Conservation (phyloP, 2,329 filamentous ascomycete genomes). For the Coniochaeta sp. region DNA sequence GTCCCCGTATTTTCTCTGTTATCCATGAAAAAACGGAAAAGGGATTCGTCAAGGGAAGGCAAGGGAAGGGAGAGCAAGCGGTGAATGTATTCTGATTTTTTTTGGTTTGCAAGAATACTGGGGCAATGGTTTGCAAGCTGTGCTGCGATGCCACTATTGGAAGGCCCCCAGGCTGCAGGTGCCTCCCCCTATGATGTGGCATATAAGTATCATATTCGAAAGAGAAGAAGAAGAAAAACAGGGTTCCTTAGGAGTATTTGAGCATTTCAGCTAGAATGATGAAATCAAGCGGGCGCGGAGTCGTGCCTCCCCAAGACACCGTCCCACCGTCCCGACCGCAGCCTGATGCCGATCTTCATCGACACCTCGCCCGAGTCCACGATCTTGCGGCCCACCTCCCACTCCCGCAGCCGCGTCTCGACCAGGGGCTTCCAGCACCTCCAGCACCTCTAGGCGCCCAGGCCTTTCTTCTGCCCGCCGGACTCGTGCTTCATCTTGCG, state of each 20-base stretch:
- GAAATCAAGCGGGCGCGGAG: neutral
- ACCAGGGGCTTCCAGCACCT: neutral
- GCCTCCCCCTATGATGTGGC: neutral
- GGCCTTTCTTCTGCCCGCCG: slow-evolving; percentile 40
- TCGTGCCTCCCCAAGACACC: neutral
- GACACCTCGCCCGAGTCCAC: neutral
- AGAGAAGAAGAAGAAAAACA: no score
- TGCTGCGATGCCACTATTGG: neutral
- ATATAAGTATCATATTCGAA: neutral
- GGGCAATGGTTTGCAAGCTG: neutral
- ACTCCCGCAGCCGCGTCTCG: neutral
- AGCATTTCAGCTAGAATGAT: neutral
- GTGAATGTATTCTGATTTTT: neutral
- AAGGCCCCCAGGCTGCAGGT: neutral
- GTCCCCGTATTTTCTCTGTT: neutral
- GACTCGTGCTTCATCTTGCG: slow-evolving; percentile 49
- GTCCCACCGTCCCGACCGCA: neutral
- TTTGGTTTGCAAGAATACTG: neutral
- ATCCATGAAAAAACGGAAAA: neutral
- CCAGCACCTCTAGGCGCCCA: slow-evolving; percentile 27
- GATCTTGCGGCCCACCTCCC: neutral
- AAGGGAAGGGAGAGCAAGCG: neutral
- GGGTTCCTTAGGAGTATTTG: neutral
- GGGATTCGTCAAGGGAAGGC: neutral
- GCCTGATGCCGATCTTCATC: neutral